Evolutionary conservation across 768 basidiomycete genomes (phyloP).

Genomic region (Boletus rubroflammeus): DNA sequence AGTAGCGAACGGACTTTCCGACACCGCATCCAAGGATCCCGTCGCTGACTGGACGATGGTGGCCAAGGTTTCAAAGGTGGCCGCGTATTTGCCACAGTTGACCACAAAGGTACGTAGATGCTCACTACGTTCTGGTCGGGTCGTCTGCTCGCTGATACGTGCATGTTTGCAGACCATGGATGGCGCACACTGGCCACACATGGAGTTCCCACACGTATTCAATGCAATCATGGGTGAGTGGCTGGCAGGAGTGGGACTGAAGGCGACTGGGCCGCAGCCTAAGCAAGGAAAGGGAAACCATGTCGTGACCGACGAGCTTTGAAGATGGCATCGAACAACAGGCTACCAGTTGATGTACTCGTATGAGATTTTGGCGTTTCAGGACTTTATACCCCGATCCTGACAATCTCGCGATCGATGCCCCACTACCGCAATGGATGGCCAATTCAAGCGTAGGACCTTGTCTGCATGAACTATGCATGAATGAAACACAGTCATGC

Average conservation of each 20-base stretch:
- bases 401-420: not conserved
- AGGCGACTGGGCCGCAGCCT: not conserved
- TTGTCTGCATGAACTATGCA: not conserved
- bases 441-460: not conserved
- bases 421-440: not conserved
- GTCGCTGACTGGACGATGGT: conserved; percentile 42
- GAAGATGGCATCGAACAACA: not conserved
- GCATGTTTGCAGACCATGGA: conserved; percentile 39
- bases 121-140: conserved; percentile 4
- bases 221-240: conserved; percentile 52
- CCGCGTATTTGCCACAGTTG: conserved; percentile 33
- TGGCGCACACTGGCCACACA: conserved; percentile 66
- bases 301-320: conserved; percentile 15
- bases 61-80: conserved; percentile 26
- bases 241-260: conserved; percentile 33
- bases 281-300: not conserved
- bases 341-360: not conserved
- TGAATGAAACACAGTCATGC: not conserved
- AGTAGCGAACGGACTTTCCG: not conserved
- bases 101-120: conserved; percentile 33
- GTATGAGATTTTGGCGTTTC: not conserved
- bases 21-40: conserved; percentile 32
- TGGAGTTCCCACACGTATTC: conserved; percentile 53
- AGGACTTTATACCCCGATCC: not conserved
- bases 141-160: conserved; percentile 37